A percentile compares a stretch with the other conserved stretches of the same genome.
These are phyloP conservation scores for Dipteronia dyeriana DNA, from an alignment of 345 rosid genomes.

Conservation along the genomic window DNA sequence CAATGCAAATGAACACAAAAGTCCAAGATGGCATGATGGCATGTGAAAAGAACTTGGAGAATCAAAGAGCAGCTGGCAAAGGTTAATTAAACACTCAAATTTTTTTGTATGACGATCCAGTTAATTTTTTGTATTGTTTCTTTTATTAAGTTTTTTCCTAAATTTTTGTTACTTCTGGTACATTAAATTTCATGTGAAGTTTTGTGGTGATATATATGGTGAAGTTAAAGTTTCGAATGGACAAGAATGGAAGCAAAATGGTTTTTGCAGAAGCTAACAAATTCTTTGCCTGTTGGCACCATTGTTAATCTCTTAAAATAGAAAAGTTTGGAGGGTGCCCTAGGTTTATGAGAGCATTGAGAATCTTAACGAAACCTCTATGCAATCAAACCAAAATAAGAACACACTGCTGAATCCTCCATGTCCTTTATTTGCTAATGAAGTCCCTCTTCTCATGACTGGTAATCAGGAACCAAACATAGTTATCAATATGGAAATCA, in stretches of 20 bases:
- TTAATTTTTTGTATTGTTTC: conserved; percentile 19
- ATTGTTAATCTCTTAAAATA: conserved; percentile 7
- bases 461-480: too few species aligned
- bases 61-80: conserved; percentile 35
- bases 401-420: conserved; percentile 11
- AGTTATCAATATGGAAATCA: too few species aligned
- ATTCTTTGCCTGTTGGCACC: conserved; percentile 22
- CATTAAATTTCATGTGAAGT: too few species aligned
- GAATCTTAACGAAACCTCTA: conserved; percentile 12
- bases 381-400: conserved; percentile 16
- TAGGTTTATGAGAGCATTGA: conserved; percentile 26
- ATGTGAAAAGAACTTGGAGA: conserved; percentile 44
- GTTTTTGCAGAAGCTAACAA: conserved; percentile 29
- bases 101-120: conserved; percentile 45
- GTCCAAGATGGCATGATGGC: conserved; percentile 47
- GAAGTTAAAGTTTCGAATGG: conserved; percentile 8
- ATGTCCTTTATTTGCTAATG: too few species aligned
- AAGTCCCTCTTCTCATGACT: too few species aligned
- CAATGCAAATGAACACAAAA: conserved; percentile 15
- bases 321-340: conserved; percentile 17
- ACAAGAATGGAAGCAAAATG: not conserved
- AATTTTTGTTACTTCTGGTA: not conserved
- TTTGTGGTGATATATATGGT: not conserved
- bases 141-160: not conserved
- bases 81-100: conserved; percentile 21